Base-by-base conservation (phyloP, 805 yeast genomes). In the Saccharomycopsis fodiens region DNA sequence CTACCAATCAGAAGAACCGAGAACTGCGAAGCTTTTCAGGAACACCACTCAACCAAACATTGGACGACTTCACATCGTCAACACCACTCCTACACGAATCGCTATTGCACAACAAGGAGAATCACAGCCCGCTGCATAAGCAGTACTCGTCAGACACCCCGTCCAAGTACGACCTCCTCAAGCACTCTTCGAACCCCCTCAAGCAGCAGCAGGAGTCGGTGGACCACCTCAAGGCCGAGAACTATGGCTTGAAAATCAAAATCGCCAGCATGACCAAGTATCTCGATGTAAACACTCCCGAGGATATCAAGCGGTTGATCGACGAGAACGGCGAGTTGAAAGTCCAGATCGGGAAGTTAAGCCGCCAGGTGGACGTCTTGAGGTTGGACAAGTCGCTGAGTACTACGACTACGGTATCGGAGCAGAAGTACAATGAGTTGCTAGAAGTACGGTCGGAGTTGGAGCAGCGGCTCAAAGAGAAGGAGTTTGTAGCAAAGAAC, bases 241-340 rank as follows among this genome's bases (percentile, higher is more conserved):
- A 71, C 48, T 68, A 66, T 52, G 67, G 67, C 44, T 58, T 71
- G 51, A 71, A 69, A 51, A 61, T 70, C 30, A 68, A 69, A 48
- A 59, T 70, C 32, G 68, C 72, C 2, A 66, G 70, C 3, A 57
- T 69, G 25, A 64, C 66, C 3, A 61, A 64, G 53, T 67, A 61
- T 42, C 57, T 68, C 35, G 50, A 49, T 23, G 25, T 31, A 3
- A 41, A 41, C 21, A 38, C 43, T 5, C 46, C 53, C 3, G 44
- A 39, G 32, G 44, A 46, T 34, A 35, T 46, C 6, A 47, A 45
- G 19, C 35, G 35, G 15, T 38, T 51, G 8, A 48, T 51, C 15
- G 34, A 39, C 8, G 54, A 51, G 35, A 51, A 51, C 20, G 35
- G 47, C 20, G 50, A 48, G 13, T 43, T 51, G 19, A 46, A 46